A percentile compares a stretch with the other conserved stretches of the same genome.
Evolutionary conservation across 2,329 filamentous ascomycete species (phyloP).

Genomic region (Sporothrix euskadiensis): DNA sequence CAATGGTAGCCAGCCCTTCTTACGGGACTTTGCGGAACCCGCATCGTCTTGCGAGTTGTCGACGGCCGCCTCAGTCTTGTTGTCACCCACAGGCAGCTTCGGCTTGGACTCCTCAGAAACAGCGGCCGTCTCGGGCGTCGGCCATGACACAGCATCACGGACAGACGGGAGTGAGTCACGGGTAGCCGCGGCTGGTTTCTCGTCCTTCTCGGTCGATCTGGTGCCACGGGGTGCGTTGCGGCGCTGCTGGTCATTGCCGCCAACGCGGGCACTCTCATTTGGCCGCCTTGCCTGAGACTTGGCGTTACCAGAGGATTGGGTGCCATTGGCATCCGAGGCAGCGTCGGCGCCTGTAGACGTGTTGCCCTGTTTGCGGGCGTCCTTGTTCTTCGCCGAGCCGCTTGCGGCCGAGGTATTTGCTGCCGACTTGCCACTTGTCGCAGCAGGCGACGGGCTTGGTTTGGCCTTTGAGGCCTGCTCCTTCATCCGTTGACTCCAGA

Average conservation of each 20-base stretch:
- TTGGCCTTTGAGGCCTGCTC: conserved; percentile 59
- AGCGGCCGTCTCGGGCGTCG: conserved; percentile 78
- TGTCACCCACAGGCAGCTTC: conserved; percentile 48
- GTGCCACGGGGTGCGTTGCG: conserved; percentile 49
- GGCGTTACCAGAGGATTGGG: conserved; percentile 23
- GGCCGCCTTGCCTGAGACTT: conserved; percentile 48
- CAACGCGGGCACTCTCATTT: conserved; percentile 44
- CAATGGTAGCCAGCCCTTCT: conserved; percentile 84
- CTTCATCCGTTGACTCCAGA: conserved; percentile 80
- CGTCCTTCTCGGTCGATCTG: conserved; percentile 48
- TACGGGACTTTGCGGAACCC: conserved; percentile 49
- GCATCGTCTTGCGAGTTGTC: conserved; percentile 63
- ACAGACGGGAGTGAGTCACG: conserved; percentile 59
- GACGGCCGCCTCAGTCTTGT: conserved; percentile 57
- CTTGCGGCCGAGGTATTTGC: background rate
- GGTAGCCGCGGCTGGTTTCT: conserved; percentile 34
- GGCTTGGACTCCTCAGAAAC: conserved; percentile 70
- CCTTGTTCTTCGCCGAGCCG: conserved; percentile 28
- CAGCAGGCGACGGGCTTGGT: conserved; percentile 27
- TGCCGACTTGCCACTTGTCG: conserved; percentile 7
- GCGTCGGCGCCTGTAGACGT: background rate
- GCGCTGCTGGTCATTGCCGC: conserved; percentile 43
- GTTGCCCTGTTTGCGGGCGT: conserved; percentile 31
- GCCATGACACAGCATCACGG: conserved; percentile 80
- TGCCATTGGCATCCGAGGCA: conserved; percentile 42